phyloP scores from a whole-genome alignment of 2,329 filamentous ascomycete genomes.

The Corynespora cassiicola region DNA sequence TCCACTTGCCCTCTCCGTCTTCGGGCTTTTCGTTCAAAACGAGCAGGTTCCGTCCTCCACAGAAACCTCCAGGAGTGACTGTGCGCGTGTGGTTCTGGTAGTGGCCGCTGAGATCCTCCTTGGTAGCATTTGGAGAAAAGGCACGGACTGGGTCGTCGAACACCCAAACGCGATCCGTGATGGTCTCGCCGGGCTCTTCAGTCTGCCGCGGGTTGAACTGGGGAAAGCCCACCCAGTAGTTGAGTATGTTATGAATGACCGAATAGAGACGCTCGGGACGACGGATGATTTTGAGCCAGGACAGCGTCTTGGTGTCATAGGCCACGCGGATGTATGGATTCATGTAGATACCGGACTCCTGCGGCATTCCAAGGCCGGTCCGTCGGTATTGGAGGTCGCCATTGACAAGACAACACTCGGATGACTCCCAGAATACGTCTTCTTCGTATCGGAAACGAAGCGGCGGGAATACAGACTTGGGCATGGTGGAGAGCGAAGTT shows the following conservation, averaged over 20 bases:
- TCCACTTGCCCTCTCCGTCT: constrained; percentile 41
- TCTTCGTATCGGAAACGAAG: constrained; percentile 52
- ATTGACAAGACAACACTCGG: constrained; percentile 57
- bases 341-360: constrained; percentile 69
- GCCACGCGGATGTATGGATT: constrained; percentile 78
- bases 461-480: constrained; percentile 39
- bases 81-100: constrained; percentile 48
- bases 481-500: constrained; percentile 20
- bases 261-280: constrained; percentile 72
- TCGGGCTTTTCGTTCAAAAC: constrained; percentile 48
- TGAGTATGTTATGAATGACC: constrained; percentile 65
- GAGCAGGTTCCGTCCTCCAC: constrained; percentile 62
- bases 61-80: constrained; percentile 62
- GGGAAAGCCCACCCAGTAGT: constrained; percentile 63
- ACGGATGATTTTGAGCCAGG: constrained; percentile 65
- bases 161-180: constrained; percentile 61
- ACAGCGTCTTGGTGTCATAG: constrained; percentile 65
- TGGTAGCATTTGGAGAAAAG: constrained; percentile 30
- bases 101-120: constrained; percentile 32
- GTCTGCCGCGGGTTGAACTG: constrained; percentile 65
- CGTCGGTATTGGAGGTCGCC: constrained; percentile 49
- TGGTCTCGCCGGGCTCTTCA: constrained; percentile 64
- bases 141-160: constrained; percentile 40
- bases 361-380: constrained; percentile 45
- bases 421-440: constrained; percentile 54